Conservation (phyloP, 106 monocot genomes). For the Agapanthus africanus region DNA sequence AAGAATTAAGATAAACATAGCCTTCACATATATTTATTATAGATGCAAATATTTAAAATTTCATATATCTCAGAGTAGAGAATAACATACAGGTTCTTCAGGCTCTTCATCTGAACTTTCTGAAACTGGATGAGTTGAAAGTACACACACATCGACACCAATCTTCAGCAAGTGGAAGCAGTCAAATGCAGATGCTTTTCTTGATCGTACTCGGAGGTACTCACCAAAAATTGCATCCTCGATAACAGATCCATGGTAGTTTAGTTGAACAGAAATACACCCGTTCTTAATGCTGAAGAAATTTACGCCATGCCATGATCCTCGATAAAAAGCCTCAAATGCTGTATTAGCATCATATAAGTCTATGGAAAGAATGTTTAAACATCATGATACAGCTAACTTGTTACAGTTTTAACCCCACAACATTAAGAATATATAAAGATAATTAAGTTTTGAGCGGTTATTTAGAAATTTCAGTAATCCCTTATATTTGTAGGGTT, state of each 20-base stretch:
- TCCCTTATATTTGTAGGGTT: not conserved
- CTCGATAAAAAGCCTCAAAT: slow-evolving; percentile 57
- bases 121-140: slow-evolving; percentile 29
- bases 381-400: not conserved
- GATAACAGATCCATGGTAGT: slow-evolving; percentile 7
- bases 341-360: slow-evolving; percentile 31
- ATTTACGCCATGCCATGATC: slow-evolving; percentile 55
- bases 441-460: not conserved
- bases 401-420: not conserved
- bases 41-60: too few relatives aligned
- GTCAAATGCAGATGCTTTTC: slow-evolving; percentile 46
- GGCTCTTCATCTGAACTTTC: slow-evolving; percentile 15
- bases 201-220: slow-evolving; percentile 46
- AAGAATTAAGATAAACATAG: too few relatives aligned
- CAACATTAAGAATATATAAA: not conserved
- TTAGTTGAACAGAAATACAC: slow-evolving; percentile 16
- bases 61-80: not conserved
- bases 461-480: not conserved
- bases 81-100: slow-evolving; percentile 28
- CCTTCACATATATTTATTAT: too few relatives aligned
- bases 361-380: not conserved
- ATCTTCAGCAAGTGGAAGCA: slow-evolving; percentile 36
- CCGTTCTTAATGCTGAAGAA: slow-evolving; percentile 42
- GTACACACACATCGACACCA: slow-evolving; percentile 54
- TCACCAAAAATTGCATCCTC: slow-evolving; percentile 31